phyloP scores from a whole-genome alignment of 306 rosid genomes.

The Psophocarpus tetragonolobus region DNA sequence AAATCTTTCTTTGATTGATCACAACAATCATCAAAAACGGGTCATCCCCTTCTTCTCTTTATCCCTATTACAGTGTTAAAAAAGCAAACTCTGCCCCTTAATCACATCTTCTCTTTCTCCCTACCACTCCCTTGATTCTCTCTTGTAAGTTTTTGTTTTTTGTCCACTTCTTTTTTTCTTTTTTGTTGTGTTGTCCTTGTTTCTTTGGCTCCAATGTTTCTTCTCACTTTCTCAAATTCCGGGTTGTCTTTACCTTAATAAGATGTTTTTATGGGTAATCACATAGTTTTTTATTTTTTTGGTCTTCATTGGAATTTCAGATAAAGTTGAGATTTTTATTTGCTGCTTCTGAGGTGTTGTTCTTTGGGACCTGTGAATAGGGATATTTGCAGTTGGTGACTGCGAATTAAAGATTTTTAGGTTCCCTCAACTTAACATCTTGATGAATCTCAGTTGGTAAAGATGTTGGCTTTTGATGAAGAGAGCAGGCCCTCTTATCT shows the following conservation, averaged over 20 bases:
- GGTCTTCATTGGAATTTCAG: neutral
- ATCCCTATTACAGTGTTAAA: neutral
- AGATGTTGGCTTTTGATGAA: conserved; percentile 39
- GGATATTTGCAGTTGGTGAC: conserved; percentile 8
- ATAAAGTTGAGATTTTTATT: conserved; percentile 38
- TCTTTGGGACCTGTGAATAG: conserved; percentile 19
- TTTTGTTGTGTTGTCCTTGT: conserved; percentile 23
- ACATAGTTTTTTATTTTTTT: neutral
- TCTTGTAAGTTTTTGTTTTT: conserved; percentile 46
- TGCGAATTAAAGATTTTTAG: conserved; percentile 22
- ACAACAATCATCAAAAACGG: conserved; percentile 25
- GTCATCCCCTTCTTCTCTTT: conserved; percentile 15
- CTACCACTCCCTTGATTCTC: conserved; percentile 26
- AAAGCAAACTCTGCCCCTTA: conserved; percentile 33
- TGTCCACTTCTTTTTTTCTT: conserved; percentile 2
- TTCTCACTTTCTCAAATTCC: conserved; percentile 29
- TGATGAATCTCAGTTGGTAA: conserved; percentile 24
- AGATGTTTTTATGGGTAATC: neutral
- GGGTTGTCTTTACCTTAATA: conserved; percentile 30
- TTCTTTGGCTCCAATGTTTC: conserved; percentile 21
- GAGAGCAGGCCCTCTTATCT: neutral
- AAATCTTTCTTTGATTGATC: conserved; percentile 24
- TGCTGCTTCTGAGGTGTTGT: conserved; percentile 16
- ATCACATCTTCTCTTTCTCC: conserved; percentile 47
- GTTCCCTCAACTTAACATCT: conserved; percentile 25